Evolutionary conservation across 371 early-diverging fungal species (phyloP).

Genomic region (Batrachochytrium dendrobatidis): DNA sequence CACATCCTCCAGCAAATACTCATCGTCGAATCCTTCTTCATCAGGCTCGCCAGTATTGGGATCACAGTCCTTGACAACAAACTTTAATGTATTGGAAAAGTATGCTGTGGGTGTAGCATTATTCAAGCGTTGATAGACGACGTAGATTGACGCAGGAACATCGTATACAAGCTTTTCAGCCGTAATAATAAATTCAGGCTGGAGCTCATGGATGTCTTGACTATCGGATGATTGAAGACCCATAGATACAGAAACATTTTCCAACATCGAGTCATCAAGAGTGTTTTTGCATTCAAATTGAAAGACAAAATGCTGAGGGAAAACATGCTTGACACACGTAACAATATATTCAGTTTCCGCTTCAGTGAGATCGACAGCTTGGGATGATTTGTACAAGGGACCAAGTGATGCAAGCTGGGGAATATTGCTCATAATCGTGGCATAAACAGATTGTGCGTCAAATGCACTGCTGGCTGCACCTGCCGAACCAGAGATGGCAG

Average conservation of each 20-base stretch:
- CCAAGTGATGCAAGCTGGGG: constrained; percentile 82
- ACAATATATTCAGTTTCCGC: constrained; percentile 94
- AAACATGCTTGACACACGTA: constrained; percentile 85
- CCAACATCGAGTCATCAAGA: constrained; percentile 81
- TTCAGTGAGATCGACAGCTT: constrained; percentile 81
- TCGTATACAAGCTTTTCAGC: constrained; percentile 66
- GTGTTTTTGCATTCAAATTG: constrained; percentile 95
- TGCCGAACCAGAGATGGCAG: constrained; percentile 21
- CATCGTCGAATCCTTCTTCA: constrained; percentile 91
- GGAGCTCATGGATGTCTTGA: constrained; percentile 49
- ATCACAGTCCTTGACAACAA: constrained; percentile 90
- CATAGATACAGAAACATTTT: constrained; percentile 84
- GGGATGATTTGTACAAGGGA: constrained; percentile 70
- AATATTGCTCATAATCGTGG: constrained; percentile 64
- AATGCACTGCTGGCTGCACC: constrained; percentile 21
- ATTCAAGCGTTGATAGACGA: constrained; percentile 39
- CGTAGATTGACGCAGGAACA: constrained; percentile 73
- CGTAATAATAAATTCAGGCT: constrained; percentile 46
- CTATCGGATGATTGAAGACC: constrained; percentile 33
- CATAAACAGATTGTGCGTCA: constrained; percentile 50
- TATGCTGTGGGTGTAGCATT: constrained; percentile 37
- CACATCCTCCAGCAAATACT: constrained; percentile 83
- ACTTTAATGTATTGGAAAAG: constrained; percentile 72
- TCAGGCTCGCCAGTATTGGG: constrained; percentile 67
- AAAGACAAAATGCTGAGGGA: constrained; percentile 83